Evolutionary conservation across 148 eudicot genomes (phyloP), one percentile per base, ranked within the genome.

Genomic region (Camellia lanceoleosa): DNA sequence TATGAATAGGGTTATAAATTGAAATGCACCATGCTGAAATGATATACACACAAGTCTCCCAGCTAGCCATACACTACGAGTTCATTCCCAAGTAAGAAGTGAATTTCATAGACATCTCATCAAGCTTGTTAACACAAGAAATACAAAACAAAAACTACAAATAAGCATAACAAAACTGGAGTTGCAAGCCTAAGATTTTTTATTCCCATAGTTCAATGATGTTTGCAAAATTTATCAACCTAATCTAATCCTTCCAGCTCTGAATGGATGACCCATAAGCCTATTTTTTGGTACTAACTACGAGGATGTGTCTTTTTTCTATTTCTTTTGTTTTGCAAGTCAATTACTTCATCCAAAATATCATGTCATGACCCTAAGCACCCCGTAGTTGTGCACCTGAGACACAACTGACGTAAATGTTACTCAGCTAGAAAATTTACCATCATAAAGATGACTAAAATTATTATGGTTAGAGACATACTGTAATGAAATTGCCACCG

Each of bases 401-500:
- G 14, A 41, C 74, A 71, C 8, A 49, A 51, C 15, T 20, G 3
- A 49, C 11, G 42, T 20, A 71, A 71, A 51, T 71, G 59, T 11
- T 19, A 11, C 38, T n/a, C 30, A 15, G 5, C 19, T 51, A 10
- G 13, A 59, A 71, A 49, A 49, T 68, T 68, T 68, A n/a, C 44
- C 41, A 9, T 10, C 43, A 16, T 47, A 12, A 54, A 82, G 74
- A 41, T 16, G 3, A 2, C 38, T 38, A 55, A 73, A 73, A 23
- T 20, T 5, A 10, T 20, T n/a, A 47, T 5, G 7, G 12, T 12
- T 30, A 42, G 11, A 86, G 54, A 19, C 86, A 60, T 92, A 94
- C 97, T 80, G 97, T 94, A 84, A 94, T 84, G 88, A 94, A 94
- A 80, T 94, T 94, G 70, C 97, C 98, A 78, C 86, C 84, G 85